Base-by-base conservation (phyloP, 177 flowering plant species). In the Tripterygium wilfordii region DNA sequence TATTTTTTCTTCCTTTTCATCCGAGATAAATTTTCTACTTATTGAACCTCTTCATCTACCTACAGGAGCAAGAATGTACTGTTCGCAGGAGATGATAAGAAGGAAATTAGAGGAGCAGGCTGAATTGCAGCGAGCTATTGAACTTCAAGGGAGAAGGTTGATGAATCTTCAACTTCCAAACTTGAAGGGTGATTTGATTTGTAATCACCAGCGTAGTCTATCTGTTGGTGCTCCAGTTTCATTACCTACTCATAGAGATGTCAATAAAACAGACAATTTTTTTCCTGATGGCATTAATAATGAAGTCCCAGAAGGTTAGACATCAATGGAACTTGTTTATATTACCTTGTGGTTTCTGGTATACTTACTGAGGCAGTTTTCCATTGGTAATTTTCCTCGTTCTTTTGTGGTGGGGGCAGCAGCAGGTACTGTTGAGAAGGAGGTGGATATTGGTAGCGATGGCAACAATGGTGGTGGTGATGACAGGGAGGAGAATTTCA, bases 101-200 rank as follows among this genome's bases (percentile, higher is more conserved):
- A 79, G 83, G 39, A 81, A 78, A 53, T 22, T 79, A 18, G 89
- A 82, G 60, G 82, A 89, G 63, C 77, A 76, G 44, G 86, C 80
- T 24, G 91, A 83, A 30, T 56, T 86, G 49, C 90, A 86, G 62
- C 90, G 80, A 52, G 91, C 97, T 10, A 64, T 90, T 51, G 96
- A 84, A 50, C 67, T 77, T 7, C 88, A 90, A 58, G 74, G 79
- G 8, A 66, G 87, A 55, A 90, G 87, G 45, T 22, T 90, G 45
- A 73, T 79, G 81, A 77, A 68, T 64, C 57, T 90, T 53, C 95
- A 88, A 26, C 83, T 90, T 33, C 62, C 75, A 14, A 82, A 87
- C 51, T 53, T 78, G 54, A 80, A 78, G 33, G 73, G 65, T 58
- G 63, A 72, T 10, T 52, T 29, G 12, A 8, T 39, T 18, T 67